Percentiles rank a stretch among this genome's conserved stretches.
Evolutionary conservation across 75 land plant species (phyloP).

Genomic region (Selaginella tamariscina): DNA sequence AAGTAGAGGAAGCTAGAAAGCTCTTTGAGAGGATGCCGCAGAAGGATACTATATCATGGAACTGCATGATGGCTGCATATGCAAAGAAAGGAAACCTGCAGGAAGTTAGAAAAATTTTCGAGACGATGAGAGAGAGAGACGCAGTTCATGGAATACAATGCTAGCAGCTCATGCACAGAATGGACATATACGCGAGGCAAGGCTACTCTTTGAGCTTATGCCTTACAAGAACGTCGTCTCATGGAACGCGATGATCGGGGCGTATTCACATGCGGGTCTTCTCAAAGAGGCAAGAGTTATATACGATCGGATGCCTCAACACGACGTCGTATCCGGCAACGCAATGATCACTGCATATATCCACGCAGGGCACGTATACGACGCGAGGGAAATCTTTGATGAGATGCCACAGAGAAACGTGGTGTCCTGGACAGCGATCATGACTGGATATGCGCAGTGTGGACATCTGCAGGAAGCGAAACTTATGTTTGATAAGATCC

Average conservation of each 20-base stretch:
- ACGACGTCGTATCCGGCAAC: background rate
- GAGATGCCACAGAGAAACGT: background rate
- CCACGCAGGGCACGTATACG: background rate
- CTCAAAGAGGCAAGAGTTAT: background rate
- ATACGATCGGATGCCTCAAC: background rate
- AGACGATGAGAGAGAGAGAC: no score
- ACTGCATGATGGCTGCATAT: no score
- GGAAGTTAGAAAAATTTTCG: no score
- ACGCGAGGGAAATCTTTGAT: background rate
- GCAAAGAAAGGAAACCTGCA: no score
- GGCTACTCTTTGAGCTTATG: background rate
- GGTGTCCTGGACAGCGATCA: background rate
- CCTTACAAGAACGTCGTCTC: background rate
- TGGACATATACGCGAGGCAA: background rate
- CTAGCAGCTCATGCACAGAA: background rate
- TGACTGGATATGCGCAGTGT: background rate
- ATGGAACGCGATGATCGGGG: constrained; percentile 7
- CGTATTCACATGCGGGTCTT: background rate
- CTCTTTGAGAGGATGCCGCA: constrained; percentile 1
- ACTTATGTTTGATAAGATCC: background rate
- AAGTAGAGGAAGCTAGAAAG: background rate
- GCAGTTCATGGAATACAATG: background rate
- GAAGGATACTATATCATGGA: no score
- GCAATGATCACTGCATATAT: background rate
- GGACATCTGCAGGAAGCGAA: background rate